Conservation (phyloP, 83 land plant genomes). For the Diphasiastrum complanatum region DNA sequence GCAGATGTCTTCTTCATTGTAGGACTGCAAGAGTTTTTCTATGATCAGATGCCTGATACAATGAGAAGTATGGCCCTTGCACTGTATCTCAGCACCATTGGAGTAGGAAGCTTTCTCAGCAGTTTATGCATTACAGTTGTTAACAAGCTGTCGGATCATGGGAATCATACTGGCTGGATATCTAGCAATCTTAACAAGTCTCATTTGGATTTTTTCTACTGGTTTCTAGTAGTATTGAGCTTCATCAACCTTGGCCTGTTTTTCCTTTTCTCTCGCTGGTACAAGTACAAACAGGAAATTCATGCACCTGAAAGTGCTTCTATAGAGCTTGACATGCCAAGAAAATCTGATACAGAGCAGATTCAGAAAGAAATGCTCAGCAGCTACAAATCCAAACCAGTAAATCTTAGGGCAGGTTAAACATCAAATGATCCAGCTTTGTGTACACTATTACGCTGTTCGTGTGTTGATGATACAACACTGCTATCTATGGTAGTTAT, state of each 20-base stretch:
- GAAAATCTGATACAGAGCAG: too few relatives aligned
- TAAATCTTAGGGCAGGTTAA: too few relatives aligned
- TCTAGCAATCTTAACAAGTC: slow-evolving; percentile 50
- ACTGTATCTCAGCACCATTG: slow-evolving; percentile 52
- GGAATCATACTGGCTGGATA: slow-evolving; percentile 44
- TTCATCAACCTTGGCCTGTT: slow-evolving; percentile 33
- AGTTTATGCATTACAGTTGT: slow-evolving; percentile 37
- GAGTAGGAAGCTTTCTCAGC: slow-evolving; percentile 56
- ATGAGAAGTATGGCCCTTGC: slow-evolving; percentile 65
- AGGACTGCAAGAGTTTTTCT: slow-evolving; percentile 77
- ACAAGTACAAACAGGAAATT: slow-evolving; percentile 33
- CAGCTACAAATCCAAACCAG: too few relatives aligned
- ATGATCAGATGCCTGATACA: slow-evolving; percentile 48
- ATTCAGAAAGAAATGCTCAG: too few relatives aligned
- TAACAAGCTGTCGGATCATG: slow-evolving; percentile 27
- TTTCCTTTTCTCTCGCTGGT: slow-evolving; percentile 24
- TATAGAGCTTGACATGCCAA: too few relatives aligned
- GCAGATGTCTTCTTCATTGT: slow-evolving; percentile 66
- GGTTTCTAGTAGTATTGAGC: slow-evolving; percentile 48
- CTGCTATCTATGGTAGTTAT: too few relatives aligned
- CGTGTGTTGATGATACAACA: too few relatives aligned
- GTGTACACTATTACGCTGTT: too few relatives aligned
- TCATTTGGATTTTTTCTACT: slow-evolving; percentile 55
- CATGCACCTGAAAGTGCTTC: too few relatives aligned
- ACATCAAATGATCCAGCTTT: too few relatives aligned